Evolutionary conservation across 2,329 filamentous ascomycete species (phyloP).

Genomic region (Phialemonium atrogriseum): DNA sequence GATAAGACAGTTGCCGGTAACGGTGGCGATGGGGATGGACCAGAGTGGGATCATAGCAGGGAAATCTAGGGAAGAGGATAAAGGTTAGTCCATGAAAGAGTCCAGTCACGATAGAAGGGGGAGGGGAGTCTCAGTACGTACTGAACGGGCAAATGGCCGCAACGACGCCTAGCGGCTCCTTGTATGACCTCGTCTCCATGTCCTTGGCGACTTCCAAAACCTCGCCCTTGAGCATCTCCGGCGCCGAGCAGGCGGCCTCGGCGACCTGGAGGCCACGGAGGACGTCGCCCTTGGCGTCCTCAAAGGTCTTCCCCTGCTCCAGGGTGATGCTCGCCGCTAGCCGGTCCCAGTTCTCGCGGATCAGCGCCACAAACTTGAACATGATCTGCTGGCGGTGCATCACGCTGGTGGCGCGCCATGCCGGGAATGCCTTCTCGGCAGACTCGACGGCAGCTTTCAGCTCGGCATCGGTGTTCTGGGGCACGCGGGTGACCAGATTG

Average conservation of each 20-base stretch:
- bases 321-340: conserved; percentile 78
- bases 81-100: background rate
- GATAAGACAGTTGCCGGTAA: conserved; percentile 76
- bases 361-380: conserved; percentile 76
- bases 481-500: conserved; percentile 75
- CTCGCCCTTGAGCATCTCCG: conserved; percentile 75
- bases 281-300: conserved; percentile 74
- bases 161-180: conserved; percentile 72
- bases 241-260: conserved; percentile 72
- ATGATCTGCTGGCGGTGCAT: conserved; percentile 74
- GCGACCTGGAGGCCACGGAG: conserved; percentile 77
- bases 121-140: conserved; percentile 36
- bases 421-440: conserved; percentile 66
- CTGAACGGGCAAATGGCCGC: conserved; percentile 84
- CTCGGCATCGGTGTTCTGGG: conserved; percentile 72
- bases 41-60: conserved; percentile 91
- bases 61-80: conserved; percentile 51
- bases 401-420: conserved; percentile 65
- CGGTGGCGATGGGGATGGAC: conserved; percentile 77
- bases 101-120: conserved; percentile 1
- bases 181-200: conserved; percentile 80
- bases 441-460: conserved; percentile 67
- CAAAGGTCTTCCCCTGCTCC: conserved; percentile 84
- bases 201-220: conserved; percentile 80
- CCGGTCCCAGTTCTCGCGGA: conserved; percentile 78